Evolutionary conservation across 2,329 filamentous ascomycete species (phyloP).

Genomic region (Cordyceps pruinosa): DNA sequence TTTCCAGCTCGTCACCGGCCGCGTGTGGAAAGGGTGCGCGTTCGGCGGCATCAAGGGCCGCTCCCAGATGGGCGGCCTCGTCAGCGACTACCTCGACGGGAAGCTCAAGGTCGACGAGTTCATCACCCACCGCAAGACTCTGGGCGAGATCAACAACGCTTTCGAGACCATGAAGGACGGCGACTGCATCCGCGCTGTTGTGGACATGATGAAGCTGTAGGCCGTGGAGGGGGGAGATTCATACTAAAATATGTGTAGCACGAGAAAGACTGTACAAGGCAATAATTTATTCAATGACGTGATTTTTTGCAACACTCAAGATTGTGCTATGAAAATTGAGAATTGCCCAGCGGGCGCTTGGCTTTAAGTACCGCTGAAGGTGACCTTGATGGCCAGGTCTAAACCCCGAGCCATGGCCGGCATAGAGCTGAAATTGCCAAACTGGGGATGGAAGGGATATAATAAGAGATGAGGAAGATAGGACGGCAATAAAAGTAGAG

Average conservation of each 20-base stretch:
- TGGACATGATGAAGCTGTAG: slow-evolving; percentile 50
- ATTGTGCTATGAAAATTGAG: too few species aligned
- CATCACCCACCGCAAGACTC: slow-evolving; percentile 87
- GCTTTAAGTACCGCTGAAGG: too few species aligned
- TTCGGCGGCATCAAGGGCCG: slow-evolving; percentile 98
- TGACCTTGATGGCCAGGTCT: too few species aligned
- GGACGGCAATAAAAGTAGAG: too few species aligned
- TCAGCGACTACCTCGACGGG: slow-evolving; percentile 82
- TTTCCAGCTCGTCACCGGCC: slow-evolving; percentile 97
- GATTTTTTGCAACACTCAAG: too few species aligned
- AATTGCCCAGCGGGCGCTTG: too few species aligned
- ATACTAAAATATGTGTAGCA: neutral
- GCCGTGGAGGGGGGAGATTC: neutral
- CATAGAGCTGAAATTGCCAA: too few species aligned
- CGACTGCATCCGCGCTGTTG: slow-evolving; percentile 93
- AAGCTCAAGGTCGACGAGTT: slow-evolving; percentile 98
- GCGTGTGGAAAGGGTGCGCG: slow-evolving; percentile 95
- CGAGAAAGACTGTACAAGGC: neutral
- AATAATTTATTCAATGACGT: neutral
- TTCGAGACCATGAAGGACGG: slow-evolving; percentile 94
- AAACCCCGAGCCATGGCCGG: too few species aligned
- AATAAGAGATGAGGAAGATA: too few species aligned
- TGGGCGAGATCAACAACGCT: slow-evolving; percentile 79
- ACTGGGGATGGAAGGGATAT: too few species aligned
- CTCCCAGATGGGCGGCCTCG: slow-evolving; percentile 78